Evolutionary conservation across 2,329 filamentous ascomycete species (phyloP).

Genomic region (Stachybotrys chlorohalonatus): DNA sequence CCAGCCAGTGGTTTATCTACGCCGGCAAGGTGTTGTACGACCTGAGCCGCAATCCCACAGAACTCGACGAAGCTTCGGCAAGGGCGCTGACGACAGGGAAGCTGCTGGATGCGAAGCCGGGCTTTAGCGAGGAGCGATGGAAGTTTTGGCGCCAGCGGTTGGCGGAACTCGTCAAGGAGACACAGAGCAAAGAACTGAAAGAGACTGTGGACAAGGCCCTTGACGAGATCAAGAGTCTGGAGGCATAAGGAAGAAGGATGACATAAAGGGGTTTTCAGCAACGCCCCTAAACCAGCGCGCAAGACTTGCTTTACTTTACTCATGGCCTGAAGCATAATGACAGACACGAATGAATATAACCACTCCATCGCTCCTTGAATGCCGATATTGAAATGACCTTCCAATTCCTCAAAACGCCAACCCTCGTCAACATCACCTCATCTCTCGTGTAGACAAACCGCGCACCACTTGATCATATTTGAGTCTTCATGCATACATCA

Average conservation of each 20-base stretch:
- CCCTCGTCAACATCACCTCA: neutral
- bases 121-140: conserved; percentile 17
- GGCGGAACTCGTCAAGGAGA: conserved; percentile 8
- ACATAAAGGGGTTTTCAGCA: neutral
- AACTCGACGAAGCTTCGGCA: conserved; percentile 11
- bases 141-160: conserved; percentile 19
- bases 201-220: conserved; percentile 9
- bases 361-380: neutral
- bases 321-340: neutral
- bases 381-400: neutral
- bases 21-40: conserved; percentile 15
- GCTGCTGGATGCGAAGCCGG: conserved; percentile 10
- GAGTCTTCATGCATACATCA: conserved; percentile 27
- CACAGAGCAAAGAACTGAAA: conserved; percentile 10
- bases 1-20: conserved; percentile 19
- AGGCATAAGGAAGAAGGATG: neutral
- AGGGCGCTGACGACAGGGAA: conserved; percentile 10
- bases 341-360: neutral
- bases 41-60: conserved; percentile 4
- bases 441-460: neutral
- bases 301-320: neutral
- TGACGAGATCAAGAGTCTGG: conserved; percentile 12
- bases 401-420: neutral
- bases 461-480: neutral
- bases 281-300: neutral